phyloP scores from a whole-genome alignment of 352 stramenopile genomes.

The Pythium rishiriense region DNA sequence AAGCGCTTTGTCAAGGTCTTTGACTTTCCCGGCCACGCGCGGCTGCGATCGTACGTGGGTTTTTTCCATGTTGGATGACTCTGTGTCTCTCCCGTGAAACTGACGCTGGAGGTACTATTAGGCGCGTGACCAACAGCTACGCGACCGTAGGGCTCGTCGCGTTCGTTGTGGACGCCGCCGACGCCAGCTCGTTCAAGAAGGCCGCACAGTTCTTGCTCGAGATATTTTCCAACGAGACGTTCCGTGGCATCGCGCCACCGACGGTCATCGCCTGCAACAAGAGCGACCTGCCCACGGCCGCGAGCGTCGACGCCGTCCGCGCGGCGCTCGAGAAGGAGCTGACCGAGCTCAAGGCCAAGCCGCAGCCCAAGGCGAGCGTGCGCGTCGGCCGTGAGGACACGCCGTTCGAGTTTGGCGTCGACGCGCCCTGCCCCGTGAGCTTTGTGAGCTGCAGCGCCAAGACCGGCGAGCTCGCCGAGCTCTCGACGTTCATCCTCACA shows the following conservation, averaged over 20 bases:
- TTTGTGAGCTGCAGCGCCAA: slow-evolving; percentile 18
- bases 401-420: slow-evolving; percentile 19
- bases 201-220: slow-evolving; percentile 18
- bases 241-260: neutral
- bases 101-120: neutral
- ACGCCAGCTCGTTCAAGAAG: slow-evolving; percentile 10
- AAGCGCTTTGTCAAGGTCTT: slow-evolving; percentile 22
- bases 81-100: too few relatives aligned
- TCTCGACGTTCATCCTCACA: slow-evolving; percentile 19
- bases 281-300: slow-evolving; percentile 7
- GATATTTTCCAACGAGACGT: slow-evolving; percentile 10
- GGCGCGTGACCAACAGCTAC: slow-evolving; percentile 8
- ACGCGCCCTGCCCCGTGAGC: slow-evolving; percentile 16
- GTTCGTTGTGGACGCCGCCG: slow-evolving; percentile 20
- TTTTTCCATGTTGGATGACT: too few relatives aligned
- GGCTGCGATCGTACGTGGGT: slow-evolving; percentile 14
- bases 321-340: slow-evolving; percentile 7
- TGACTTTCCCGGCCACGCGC: slow-evolving; percentile 18
- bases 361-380: neutral
- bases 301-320: slow-evolving; percentile 10
- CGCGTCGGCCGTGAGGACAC: slow-evolving; percentile 1
- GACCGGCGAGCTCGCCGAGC: slow-evolving; percentile 11
- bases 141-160: slow-evolving; percentile 10
- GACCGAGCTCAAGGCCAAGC: slow-evolving; percentile 11
- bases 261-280: slow-evolving; percentile 22